A percentile compares a stretch with the other conserved stretches of the same genome.
Evolutionary conservation across 129 eudicot genomes (phyloP).

Genomic region (Smallanthus sonchifolius): DNA sequence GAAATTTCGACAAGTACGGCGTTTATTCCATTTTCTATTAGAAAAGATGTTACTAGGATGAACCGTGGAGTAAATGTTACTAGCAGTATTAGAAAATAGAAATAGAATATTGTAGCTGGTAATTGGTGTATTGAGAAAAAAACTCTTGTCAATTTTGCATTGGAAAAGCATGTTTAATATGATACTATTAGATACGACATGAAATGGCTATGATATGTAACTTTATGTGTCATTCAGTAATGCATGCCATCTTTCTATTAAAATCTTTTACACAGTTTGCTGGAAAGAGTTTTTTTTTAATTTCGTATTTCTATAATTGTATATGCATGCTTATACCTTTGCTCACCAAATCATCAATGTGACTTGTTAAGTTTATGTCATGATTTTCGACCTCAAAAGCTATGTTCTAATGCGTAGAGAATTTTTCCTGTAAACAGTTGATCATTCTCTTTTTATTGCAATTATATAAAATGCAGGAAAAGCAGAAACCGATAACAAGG

Average conservation of each 20-base stretch:
- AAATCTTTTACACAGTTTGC: neutral
- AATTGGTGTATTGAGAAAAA: neutral
- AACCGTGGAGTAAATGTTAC: neutral
- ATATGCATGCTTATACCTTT: neutral
- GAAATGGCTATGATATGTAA: neutral
- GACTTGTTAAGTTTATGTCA: neutral
- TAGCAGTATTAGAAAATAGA: neutral
- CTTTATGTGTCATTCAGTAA: neutral
- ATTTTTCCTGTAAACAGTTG: neutral
- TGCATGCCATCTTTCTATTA: neutral
- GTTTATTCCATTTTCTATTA: neutral
- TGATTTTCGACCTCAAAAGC: neutral
- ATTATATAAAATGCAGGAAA: slow-evolving; percentile 24
- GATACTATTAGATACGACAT: neutral
- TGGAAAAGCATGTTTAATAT: neutral
- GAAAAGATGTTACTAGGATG: neutral
- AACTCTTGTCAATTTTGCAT: neutral
- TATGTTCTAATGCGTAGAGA: neutral
- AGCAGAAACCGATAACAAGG: slow-evolving; percentile 23
- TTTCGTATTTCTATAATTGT: neutral
- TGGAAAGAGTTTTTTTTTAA: neutral
- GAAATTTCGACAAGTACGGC: neutral
- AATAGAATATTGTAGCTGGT: neutral
- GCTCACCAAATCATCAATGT: neutral
- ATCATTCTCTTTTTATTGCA: neutral